phyloP scores from a whole-genome alignment of 345 rosid genomes.

The Salix koriyanagi region DNA sequence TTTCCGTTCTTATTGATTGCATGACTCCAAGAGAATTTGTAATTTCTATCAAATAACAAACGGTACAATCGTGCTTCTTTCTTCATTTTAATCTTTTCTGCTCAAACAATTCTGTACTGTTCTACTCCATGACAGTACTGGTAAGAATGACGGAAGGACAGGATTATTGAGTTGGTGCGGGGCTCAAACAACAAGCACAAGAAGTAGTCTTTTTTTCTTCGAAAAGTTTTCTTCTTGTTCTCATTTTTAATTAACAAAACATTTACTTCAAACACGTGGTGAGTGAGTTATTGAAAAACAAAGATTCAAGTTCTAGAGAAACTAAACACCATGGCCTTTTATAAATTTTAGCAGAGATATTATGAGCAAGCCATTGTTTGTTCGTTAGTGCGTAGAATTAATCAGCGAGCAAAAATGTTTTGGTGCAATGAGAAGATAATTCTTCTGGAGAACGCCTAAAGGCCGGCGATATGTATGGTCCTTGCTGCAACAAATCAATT shows the following conservation, averaged over 20 bases:
- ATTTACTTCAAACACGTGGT: too few relatives aligned
- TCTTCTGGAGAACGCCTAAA: neutral
- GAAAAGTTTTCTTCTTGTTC: neutral
- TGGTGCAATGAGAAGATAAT: conserved; percentile 3
- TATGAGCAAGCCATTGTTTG: too few relatives aligned
- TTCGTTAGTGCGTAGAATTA: conserved; percentile 4
- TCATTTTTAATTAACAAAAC: neutral
- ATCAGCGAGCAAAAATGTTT: conserved; percentile 8
- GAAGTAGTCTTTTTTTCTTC: neutral
- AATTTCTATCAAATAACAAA: neutral
- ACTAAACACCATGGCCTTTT: too few relatives aligned
- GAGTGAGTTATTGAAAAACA: too few relatives aligned
- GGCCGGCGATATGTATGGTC: conserved; percentile 6
- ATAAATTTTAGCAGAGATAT: too few relatives aligned
- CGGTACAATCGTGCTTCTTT: too few relatives aligned
- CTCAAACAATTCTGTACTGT: too few relatives aligned
- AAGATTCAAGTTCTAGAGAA: neutral
- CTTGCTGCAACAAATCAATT: neutral
- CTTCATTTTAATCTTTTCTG: too few relatives aligned
- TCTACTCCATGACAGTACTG: too few relatives aligned
- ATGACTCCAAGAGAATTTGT: neutral
- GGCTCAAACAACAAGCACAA: neutral
- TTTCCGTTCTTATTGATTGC: neutral
- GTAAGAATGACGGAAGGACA: neutral
- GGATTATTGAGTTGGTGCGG: neutral